Base-by-base conservation (phyloP, 106 monocot species). In the Dendrobium chrysotoxum region DNA sequence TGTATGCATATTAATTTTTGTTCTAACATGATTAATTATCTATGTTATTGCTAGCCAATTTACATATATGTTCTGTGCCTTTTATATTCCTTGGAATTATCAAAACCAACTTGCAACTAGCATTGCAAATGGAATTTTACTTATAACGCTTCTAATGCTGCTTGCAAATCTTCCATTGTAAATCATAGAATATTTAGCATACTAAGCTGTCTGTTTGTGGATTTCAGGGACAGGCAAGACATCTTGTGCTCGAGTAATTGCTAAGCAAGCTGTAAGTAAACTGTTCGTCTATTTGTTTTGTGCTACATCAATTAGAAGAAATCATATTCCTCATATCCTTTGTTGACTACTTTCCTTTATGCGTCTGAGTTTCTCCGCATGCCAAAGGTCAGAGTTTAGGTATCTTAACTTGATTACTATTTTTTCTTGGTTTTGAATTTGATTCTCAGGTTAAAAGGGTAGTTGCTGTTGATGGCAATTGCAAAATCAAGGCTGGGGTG, bases 161-260 rank as follows among this genome's bases (percentile, higher is more conserved):
- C 12, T 7, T 1, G 31, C 70, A 70, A 70, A 70, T 9, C 13
- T 31, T 44, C 75, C 31, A 15, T 74, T 53, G 39, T n/a, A 74
- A 74, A 41, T 20, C 0, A 20, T 40, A 74, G 40, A 40, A 12
- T 40, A 74, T 0, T 18, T 40, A 74, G 3, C 8, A 74, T 41
- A 74, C 74, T 74, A n/a, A 74, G 20, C 41, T 21, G 41, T 74
- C 21, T 42, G 7, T 5, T 23, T 79, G 9, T 82, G 66, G 72
- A 39, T 83, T 72, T 55, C 80, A 95, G 95, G 95, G 23, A 98
- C 97, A 10, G 97, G 97, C 28, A 98, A 98, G 82, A 98, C 97
- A 57, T 94, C 97, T 73, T 92, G 92, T 79, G 97, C 97, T 39
- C 84, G 97, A 79, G 94, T 98, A 53, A 98, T 98, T 68, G 97